Conservation (phyloP, 2,329 filamentous ascomycete species). For the Colletotrichum sp. region DNA sequence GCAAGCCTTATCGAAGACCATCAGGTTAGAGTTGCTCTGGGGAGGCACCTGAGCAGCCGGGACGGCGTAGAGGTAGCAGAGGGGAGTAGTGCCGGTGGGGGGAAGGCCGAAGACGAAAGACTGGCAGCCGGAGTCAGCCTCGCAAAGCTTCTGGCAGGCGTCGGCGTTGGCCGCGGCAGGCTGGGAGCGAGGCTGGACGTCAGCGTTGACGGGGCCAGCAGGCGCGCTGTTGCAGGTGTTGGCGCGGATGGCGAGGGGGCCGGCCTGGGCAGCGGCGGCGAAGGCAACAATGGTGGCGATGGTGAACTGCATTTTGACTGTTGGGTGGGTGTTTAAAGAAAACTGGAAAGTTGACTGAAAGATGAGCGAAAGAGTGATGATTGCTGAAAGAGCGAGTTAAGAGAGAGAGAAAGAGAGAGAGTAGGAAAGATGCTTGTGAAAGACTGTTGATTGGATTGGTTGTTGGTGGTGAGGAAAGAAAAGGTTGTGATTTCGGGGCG, state of each 20-base stretch:
- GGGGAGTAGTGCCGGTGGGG: background rate
- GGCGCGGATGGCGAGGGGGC: background rate
- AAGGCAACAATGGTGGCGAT: background rate
- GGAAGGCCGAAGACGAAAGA: conserved; percentile 2
- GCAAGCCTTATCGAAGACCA: conserved; percentile 11
- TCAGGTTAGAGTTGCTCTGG: conserved; percentile 6
- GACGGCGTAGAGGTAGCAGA: conserved; percentile 8
- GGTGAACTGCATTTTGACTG: conserved; percentile 11
- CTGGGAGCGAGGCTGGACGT: conserved; percentile 1
- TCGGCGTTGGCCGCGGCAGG: conserved; percentile 1
- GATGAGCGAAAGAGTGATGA: background rate
- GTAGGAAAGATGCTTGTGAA: background rate
- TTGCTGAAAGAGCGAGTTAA: background rate
- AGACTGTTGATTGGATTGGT: background rate
- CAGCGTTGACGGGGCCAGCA: background rate
- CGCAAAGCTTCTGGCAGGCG: conserved; percentile 11
- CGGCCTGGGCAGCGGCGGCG: background rate
- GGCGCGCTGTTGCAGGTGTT: conserved; percentile 2
- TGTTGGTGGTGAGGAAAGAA: background rate
- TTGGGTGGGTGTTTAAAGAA: background rate
- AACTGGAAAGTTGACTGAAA: background rate
- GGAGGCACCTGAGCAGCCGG: background rate
- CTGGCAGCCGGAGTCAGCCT: background rate
- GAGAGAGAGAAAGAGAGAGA: background rate
- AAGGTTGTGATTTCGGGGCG: background rate